These are phyloP conservation scores for Alternaria incomplexa DNA, from an alignment of 2,329 filamentous ascomycete genomes.

Conservation along the genomic window DNA sequence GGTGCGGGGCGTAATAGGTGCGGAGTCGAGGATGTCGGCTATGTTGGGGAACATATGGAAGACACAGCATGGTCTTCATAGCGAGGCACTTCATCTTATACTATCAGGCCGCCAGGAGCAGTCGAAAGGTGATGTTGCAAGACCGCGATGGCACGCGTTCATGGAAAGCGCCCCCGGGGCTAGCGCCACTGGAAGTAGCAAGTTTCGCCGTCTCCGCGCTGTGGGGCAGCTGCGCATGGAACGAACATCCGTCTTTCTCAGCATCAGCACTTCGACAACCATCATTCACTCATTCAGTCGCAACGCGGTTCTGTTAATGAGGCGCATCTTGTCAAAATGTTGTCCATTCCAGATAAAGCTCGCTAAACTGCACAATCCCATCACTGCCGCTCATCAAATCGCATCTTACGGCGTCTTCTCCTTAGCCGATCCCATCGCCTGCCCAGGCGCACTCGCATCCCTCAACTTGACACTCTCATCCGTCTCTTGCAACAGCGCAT, in stretches of 20 bases:
- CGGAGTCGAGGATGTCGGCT: slow-evolving; percentile 3
- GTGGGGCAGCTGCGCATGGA: neutral
- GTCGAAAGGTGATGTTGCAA: neutral
- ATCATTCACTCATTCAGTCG: neutral
- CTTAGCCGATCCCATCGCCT: neutral
- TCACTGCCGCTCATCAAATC: neutral
- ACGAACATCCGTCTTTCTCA: neutral
- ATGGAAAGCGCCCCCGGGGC: neutral
- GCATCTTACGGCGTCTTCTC: neutral
- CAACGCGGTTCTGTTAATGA: neutral
- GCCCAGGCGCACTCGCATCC: slow-evolving; percentile 4
- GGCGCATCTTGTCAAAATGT: neutral
- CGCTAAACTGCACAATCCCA: neutral
- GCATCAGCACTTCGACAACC: neutral
- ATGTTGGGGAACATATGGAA: slow-evolving; percentile 7
- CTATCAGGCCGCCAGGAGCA: neutral
- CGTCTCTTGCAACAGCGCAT: slow-evolving; percentile 8
- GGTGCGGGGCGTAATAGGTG: slow-evolving; percentile 1
- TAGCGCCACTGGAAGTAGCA: neutral
- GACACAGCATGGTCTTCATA: neutral
- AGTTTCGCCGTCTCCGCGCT: neutral
- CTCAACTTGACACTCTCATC: slow-evolving; percentile 9
- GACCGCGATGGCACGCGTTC: neutral
- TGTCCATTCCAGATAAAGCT: neutral
- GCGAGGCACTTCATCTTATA: neutral